phyloP scores from a whole-genome alignment of 2,329 filamentous ascomycete species.

The Exophiala sideris region DNA sequence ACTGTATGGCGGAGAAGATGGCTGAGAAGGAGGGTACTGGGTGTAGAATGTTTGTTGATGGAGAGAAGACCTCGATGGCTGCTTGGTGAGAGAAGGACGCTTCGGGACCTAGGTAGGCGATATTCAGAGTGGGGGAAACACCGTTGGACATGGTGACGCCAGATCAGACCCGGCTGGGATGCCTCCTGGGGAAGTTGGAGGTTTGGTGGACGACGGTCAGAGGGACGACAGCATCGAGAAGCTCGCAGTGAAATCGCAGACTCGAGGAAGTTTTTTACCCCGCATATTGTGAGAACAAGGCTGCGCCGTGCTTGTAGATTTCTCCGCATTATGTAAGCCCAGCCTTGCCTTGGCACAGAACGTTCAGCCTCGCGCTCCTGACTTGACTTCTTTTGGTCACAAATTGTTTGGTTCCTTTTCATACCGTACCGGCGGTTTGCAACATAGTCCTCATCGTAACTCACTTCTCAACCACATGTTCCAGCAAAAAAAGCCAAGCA shows the following conservation, averaged over 20 bases:
- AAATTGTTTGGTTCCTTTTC: neutral
- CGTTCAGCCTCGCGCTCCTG: neutral
- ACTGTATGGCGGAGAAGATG: slow-evolving; percentile 51
- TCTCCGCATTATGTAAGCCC: neutral
- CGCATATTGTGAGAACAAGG: neutral
- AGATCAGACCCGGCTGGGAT: neutral
- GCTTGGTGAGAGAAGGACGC: slow-evolving; percentile 71
- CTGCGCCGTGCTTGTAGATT: neutral
- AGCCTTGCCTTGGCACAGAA: neutral
- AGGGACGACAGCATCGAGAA: neutral
- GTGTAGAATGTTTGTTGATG: slow-evolving; percentile 19
- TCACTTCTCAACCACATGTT: no score
- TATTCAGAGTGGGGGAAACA: neutral
- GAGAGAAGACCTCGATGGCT: slow-evolving; percentile 23
- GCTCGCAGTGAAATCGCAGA: no score
- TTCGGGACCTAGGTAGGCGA: slow-evolving; percentile 60
- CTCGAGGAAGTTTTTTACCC: no score
- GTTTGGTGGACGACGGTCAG: neutral
- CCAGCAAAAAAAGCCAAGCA: no score
- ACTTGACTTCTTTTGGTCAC: neutral
- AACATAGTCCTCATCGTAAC: no score
- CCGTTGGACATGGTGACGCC: neutral
- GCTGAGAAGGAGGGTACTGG: slow-evolving; percentile 20
- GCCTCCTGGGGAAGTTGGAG: neutral
- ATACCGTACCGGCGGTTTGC: neutral